Evolutionary conservation across 805 yeast genomes (phyloP), one percentile per base, ranked within the genome.

Genomic region (Hanseniaspora singularis): DNA sequence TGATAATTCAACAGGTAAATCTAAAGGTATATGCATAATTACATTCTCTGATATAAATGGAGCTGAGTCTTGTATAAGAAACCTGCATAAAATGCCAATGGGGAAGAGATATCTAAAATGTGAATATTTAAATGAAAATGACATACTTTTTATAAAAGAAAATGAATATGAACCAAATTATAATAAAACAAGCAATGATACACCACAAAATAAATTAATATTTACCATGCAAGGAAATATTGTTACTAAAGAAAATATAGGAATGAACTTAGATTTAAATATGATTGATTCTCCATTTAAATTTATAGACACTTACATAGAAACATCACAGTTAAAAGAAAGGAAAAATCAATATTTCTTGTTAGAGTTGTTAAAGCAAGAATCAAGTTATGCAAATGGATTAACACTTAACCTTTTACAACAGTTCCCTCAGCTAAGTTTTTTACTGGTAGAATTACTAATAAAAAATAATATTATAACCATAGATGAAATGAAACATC

Each of bases 21-120:
- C 95, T 8, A 86, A 81, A 61, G 96, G 96, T 2, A 84, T 78
- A 57, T 95, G 95, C 4, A 84, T 83, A 56, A 80, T 89, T 15
- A 88, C 82, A 55, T 89, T 82, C 60, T 73, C 71, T 40, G 94
- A 89, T 60, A 66, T 74, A 11, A 95, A 84, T 55, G 82, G 95
- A 0, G 95, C 96, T 4, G 77, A 84, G 1, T 78, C 89, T 16
- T 96, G 97, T 0, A 94, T 87, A 23, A 68, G 96, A 51, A 89
- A 89, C 64, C 66, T 89, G 52, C 83, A 84, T 61, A 81, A 84
- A 52, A 81, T 79, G 63, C 71, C 73, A 34, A 74, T 85, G 48
- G 95, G 94, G 1, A 73, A 72, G 38, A 65, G 96, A 52, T 70
- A 65, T 33, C 62, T 89, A 41, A 75, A 80, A 52, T 92, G 95